Base-by-base conservation (phyloP, 2,329 filamentous ascomycete genomes). In the Ophiostoma populinum region DNA sequence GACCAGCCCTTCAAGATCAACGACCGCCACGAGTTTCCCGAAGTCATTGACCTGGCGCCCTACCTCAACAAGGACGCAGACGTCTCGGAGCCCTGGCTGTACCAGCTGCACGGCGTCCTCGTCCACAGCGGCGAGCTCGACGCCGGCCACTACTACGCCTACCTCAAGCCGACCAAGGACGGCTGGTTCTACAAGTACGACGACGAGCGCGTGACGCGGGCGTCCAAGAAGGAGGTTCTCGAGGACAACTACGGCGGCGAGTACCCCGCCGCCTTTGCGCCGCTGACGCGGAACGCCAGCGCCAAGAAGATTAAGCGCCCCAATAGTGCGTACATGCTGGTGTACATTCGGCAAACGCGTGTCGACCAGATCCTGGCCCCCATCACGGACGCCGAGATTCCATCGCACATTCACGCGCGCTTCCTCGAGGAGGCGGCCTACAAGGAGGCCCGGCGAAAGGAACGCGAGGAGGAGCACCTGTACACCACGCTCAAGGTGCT, bases 1-100 rank as follows among this genome's bases (percentile, higher is more conserved):
- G 87, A 95, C 51, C 85, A 83, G 43, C 94, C 95, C 81, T 94
- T 92, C 79, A 98, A 98, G 59, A 85, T 98, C 52, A 92, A 92
- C 49, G 83, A 92, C 47, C 75, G 82, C 38, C 87, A 90, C 58
- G 83, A 92, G 49, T 92, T 90, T 45, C 83, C 82, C 1, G 81
- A 92, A 40, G 59, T 70, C 38, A 83, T 85, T 48, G 81, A 92
- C 50, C 82, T 86, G 6, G 65, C 80, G 0, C 85, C 85, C 1
- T 98, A 90, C 51, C 70, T 98, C 15, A 79, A 83, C 10, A 76
- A 83, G 17, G 76, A 82, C 41, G 82, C 83, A 18, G 86, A 94
- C 52, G 80, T 65, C 51, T 90, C 83, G 1, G 85, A 95, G 51
- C 63, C 86, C 2, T 95, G 86, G 73, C 67, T 74, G 28, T 98